phyloP scores from a whole-genome alignment of 257 asterid species.

The Solanum clarkiae region DNA sequence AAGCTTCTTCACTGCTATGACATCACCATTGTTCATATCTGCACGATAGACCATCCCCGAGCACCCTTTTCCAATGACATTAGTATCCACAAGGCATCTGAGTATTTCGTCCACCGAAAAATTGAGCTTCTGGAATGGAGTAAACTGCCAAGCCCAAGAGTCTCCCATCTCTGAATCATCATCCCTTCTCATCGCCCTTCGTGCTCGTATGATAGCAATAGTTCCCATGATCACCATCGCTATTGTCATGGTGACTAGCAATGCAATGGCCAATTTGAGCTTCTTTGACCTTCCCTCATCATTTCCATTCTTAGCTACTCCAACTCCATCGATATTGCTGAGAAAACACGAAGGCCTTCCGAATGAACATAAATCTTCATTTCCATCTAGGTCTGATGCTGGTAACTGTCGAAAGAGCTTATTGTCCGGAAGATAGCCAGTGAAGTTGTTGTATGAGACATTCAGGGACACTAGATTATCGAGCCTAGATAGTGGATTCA shows the following conservation, averaged over 20 bases:
- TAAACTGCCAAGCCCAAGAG: conserved; percentile 41
- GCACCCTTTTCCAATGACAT: conserved; percentile 34
- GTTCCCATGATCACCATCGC: conserved; percentile 29
- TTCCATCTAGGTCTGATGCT: conserved; percentile 20
- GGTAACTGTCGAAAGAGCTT: conserved; percentile 30
- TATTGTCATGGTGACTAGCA: conserved; percentile 23
- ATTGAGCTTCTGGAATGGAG: conserved; percentile 37
- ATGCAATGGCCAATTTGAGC: conserved; percentile 23
- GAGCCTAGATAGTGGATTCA: conserved; percentile 16
- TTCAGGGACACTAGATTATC: conserved; percentile 25
- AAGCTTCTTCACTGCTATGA: conserved; percentile 34
- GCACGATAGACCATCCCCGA: conserved; percentile 40
- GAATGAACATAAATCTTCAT: conserved; percentile 24
- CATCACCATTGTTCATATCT: conserved; percentile 21
- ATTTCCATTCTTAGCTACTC: conserved; percentile 1
- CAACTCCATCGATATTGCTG: background rate
- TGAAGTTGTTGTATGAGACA: conserved; percentile 25
- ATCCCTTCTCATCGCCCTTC: conserved; percentile 17
- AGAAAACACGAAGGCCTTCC: conserved; percentile 15
- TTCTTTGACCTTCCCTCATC: conserved; percentile 16
- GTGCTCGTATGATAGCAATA: conserved; percentile 23
- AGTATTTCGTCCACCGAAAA: conserved; percentile 25
- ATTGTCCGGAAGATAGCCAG: conserved; percentile 34
- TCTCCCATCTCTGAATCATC: conserved; percentile 34
- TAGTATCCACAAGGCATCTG: conserved; percentile 34